Evolutionary conservation across 768 basidiomycete genomes (phyloP).

Genomic region (Amanita polypyramis): DNA sequence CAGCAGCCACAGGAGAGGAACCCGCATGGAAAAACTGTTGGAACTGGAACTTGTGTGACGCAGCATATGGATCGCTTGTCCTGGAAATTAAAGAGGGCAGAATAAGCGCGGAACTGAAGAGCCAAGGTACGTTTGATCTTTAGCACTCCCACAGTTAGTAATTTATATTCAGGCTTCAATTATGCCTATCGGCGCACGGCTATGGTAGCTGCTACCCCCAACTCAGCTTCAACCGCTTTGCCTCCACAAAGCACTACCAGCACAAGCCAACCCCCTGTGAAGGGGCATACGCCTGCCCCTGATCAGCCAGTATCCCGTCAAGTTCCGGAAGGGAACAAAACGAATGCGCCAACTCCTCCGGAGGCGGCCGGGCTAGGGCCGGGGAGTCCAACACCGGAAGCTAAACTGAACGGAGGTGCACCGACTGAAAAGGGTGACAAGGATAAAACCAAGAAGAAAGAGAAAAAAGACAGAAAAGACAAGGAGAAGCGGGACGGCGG

Average conservation of each 20-base stretch:
- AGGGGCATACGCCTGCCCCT: slow-evolving; percentile 25
- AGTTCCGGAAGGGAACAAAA: slow-evolving; percentile 22
- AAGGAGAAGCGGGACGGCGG: slow-evolving; percentile 35
- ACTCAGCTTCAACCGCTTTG: slow-evolving; percentile 41
- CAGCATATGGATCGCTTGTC: slow-evolving; percentile 82
- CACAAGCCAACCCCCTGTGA: slow-evolving; percentile 26
- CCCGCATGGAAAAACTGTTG: slow-evolving; percentile 98
- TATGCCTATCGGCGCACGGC: slow-evolving; percentile 84
- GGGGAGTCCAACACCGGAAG: background rate
- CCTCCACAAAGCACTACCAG: slow-evolving; percentile 25
- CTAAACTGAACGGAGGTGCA: slow-evolving; percentile 11
- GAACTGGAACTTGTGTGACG: slow-evolving; percentile 98
- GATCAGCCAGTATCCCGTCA: slow-evolving; percentile 22
- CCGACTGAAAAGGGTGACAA: slow-evolving; percentile 34
- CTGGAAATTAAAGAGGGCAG: slow-evolving; percentile 88
- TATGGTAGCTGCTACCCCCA: slow-evolving; percentile 48
- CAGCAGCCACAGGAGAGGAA: slow-evolving; percentile 63
- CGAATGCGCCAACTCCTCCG: slow-evolving; percentile 27
- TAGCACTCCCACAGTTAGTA: background rate
- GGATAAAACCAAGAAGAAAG: slow-evolving; percentile 44
- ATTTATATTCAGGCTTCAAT: slow-evolving; percentile 65
- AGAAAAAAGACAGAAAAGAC: slow-evolving; percentile 56
- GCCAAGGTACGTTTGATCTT: slow-evolving; percentile 55
- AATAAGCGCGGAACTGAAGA: slow-evolving; percentile 85
- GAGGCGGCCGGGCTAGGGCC: slow-evolving; percentile 16